Evolutionary conservation across 768 basidiomycete genomes (phyloP).

Genomic region (Pleurotus tuber-regium): DNA sequence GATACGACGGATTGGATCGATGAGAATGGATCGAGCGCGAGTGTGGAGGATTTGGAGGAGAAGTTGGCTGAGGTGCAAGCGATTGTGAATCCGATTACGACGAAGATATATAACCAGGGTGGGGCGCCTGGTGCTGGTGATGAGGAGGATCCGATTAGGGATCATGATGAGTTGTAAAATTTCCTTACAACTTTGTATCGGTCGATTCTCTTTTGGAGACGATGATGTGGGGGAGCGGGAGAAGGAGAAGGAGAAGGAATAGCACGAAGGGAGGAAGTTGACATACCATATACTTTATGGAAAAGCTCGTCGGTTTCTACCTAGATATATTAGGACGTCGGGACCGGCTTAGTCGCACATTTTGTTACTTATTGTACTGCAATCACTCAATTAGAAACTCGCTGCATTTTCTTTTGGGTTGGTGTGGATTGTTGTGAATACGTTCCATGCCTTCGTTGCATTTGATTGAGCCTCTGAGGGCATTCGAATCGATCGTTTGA

Average conservation of each 20-base stretch:
- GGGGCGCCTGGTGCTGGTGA: constrained; percentile 22
- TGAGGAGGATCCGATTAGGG: constrained; percentile 38
- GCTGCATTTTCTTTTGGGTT: not conserved
- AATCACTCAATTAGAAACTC: constrained; percentile 2
- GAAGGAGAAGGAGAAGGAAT: no score
- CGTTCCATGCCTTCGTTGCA: no score
- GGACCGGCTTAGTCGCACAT: not conserved
- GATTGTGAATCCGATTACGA: constrained; percentile 80
- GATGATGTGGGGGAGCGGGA: no score
- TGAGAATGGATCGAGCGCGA: constrained; percentile 70
- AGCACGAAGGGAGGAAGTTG: not conserved
- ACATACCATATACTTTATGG: not conserved
- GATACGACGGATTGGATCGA: constrained; percentile 93
- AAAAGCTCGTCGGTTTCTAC: constrained; percentile 8
- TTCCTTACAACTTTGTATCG: not conserved
- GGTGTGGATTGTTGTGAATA: no score
- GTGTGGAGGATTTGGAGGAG: constrained; percentile 89
- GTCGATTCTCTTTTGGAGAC: no score
- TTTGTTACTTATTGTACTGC: constrained; percentile 10
- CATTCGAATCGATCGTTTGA: no score
- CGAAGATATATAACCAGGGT: constrained; percentile 65
- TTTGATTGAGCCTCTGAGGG: no score
- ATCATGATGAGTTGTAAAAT: constrained; percentile 48
- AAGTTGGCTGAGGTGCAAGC: constrained; percentile 79
- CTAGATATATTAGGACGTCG: not conserved